phyloP scores from a whole-genome alignment of 2,329 filamentous ascomycete species.

The Alternaria panax region DNA sequence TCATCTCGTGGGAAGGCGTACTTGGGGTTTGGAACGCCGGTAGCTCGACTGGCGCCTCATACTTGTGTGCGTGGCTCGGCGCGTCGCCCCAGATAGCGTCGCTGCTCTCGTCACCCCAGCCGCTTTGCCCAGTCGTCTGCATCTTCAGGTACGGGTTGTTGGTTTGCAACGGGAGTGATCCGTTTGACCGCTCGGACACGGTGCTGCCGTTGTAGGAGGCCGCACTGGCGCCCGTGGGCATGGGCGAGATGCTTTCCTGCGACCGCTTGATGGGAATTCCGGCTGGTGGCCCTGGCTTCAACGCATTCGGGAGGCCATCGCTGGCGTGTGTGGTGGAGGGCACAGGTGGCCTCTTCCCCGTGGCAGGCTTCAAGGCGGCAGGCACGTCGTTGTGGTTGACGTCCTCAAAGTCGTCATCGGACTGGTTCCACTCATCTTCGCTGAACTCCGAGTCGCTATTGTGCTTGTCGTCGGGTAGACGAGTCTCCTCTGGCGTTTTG shows the following conservation, averaged over 20 bases:
- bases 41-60: constrained; percentile 50
- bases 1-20: constrained; percentile 48
- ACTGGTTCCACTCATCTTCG: constrained; percentile 45
- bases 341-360: constrained; percentile 36
- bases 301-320: constrained; percentile 36
- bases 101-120: constrained; percentile 47
- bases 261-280: constrained; percentile 43
- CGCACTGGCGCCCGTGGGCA: constrained; percentile 39
- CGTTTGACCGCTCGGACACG: constrained; percentile 35
- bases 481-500: constrained; percentile 38
- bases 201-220: constrained; percentile 43
- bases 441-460: constrained; percentile 42
- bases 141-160: constrained; percentile 56
- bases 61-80: constrained; percentile 34
- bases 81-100: constrained; percentile 51
- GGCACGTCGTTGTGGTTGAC: constrained; percentile 43
- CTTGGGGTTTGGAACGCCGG: constrained; percentile 52
- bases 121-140: constrained; percentile 48
- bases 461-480: constrained; percentile 29
- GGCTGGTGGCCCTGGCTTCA: constrained; percentile 42
- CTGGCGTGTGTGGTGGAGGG: constrained; percentile 16
- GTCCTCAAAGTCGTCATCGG: constrained; percentile 46
- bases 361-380: constrained; percentile 46
- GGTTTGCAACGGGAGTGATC: constrained; percentile 47
- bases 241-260: constrained; percentile 37